Evolutionary conservation across 2,329 filamentous ascomycete genomes (phyloP).

Genomic region (Arthrobotrys megalospora): DNA sequence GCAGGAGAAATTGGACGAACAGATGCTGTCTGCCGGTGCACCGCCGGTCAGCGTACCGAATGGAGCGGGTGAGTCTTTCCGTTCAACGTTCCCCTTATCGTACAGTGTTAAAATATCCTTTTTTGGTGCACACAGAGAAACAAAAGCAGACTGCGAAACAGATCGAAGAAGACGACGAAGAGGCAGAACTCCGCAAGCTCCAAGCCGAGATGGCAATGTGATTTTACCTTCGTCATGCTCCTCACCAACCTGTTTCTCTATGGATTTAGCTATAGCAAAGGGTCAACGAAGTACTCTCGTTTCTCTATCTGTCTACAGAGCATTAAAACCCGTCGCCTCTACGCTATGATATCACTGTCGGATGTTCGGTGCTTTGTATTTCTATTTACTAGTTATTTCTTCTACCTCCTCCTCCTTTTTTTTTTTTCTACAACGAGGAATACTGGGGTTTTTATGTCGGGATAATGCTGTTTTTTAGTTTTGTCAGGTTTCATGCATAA

Average conservation of each 20-base stretch:
- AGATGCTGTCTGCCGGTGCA: slow-evolving; percentile 76
- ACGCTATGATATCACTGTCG: slow-evolving; percentile 19
- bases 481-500: slow-evolving; percentile 31
- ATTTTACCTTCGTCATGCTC: slow-evolving; percentile 58
- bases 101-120: slow-evolving; percentile 56
- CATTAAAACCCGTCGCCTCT: slow-evolving; percentile 6
- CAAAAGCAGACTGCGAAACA: slow-evolving; percentile 69
- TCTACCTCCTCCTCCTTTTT: not conserved
- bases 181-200: slow-evolving; percentile 91
- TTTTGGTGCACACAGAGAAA: slow-evolving; percentile 68
- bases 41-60: slow-evolving; percentile 67
- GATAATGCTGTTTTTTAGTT: slow-evolving; percentile 24
- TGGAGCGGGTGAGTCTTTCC: slow-evolving; percentile 78
- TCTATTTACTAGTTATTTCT: slow-evolving; percentile 13
- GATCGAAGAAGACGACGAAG: slow-evolving; percentile 89
- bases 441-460: slow-evolving; percentile 31
- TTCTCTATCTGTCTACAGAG: not conserved
- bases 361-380: slow-evolving; percentile 6
- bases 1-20: slow-evolving; percentile 91
- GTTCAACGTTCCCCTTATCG: not conserved
- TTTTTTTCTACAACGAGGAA: slow-evolving; percentile 21
- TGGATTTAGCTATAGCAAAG: slow-evolving; percentile 22
- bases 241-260: slow-evolving; percentile 18
- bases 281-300: slow-evolving; percentile 34
- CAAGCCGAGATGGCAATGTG: slow-evolving; percentile 98